Percentiles rank a stretch among this genome's conserved stretches.
Evolutionary conservation across 495 filamentous ascomycete genomes (phyloP).

Genomic region (Trichocladium antarcticum): DNA sequence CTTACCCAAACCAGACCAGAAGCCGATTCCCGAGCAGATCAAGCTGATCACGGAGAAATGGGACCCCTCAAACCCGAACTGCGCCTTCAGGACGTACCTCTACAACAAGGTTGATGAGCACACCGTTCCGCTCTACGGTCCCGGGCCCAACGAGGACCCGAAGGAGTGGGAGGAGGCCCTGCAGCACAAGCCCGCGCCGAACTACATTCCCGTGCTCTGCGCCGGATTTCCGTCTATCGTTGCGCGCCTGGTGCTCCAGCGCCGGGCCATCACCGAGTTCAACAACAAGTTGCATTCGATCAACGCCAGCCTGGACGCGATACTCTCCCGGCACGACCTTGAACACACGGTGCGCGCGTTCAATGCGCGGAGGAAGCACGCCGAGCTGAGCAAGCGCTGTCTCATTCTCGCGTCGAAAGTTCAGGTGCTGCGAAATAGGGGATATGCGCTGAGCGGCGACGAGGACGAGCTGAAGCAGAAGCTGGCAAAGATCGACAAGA

Average conservation of each 20-base stretch:
- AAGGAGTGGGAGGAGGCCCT: slow-evolving; percentile 91
- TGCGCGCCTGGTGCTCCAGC: slow-evolving; percentile 66
- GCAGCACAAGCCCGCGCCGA: slow-evolving; percentile 64
- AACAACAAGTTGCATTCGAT: slow-evolving; percentile 81
- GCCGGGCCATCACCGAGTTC: slow-evolving; percentile 58
- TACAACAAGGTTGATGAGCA: slow-evolving; percentile 84
- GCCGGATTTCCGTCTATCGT: slow-evolving; percentile 50
- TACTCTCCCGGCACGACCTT: slow-evolving; percentile 74
- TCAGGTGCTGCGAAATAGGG: slow-evolving; percentile 80
- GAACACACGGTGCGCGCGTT: slow-evolving; percentile 66
- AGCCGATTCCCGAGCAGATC: slow-evolving; percentile 78
- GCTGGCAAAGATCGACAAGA: slow-evolving; percentile 59
- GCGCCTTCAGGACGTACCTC: slow-evolving; percentile 80
- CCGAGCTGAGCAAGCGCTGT: slow-evolving; percentile 67
- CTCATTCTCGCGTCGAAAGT: slow-evolving; percentile 80
- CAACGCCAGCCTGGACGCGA: slow-evolving; percentile 66
- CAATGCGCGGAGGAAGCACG: slow-evolving; percentile 70
- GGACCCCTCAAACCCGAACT: slow-evolving; percentile 58
- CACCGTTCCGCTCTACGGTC: slow-evolving; percentile 69
- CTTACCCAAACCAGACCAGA: slow-evolving; percentile 45
- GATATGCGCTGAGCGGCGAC: slow-evolving; percentile 81
- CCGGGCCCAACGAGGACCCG: slow-evolving; percentile 62
- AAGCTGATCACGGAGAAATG: slow-evolving; percentile 69
- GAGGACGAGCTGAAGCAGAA: slow-evolving; percentile 89
- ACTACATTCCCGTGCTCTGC: slow-evolving; percentile 60